phyloP scores from a whole-genome alignment of 1,139 yeast species.

The Protomyces pachydermus region DNA sequence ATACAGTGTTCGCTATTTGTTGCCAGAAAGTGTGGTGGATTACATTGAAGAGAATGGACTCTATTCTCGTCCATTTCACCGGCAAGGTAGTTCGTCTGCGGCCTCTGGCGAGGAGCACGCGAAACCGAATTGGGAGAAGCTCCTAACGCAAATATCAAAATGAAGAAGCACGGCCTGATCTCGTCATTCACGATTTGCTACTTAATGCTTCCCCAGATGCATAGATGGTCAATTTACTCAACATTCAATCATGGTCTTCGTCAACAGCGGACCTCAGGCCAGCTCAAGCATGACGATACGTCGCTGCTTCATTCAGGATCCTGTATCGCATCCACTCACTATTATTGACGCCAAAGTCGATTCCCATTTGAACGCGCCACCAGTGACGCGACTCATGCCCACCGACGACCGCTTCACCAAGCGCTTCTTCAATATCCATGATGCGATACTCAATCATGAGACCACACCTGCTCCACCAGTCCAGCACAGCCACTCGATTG shows the following conservation, averaged over 20 bases:
- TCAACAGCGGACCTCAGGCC: not conserved
- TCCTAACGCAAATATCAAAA: constrained; percentile 17
- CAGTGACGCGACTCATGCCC: constrained; percentile 20
- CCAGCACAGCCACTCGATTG: constrained; percentile 24
- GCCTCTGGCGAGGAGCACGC: not conserved
- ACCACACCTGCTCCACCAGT: constrained; percentile 25
- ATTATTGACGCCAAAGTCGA: constrained; percentile 25
- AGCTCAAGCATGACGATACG: constrained; percentile 18
- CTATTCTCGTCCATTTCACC: constrained; percentile 42
- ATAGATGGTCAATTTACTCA: not conserved
- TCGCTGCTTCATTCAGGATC: constrained; percentile 22
- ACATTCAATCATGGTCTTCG: not conserved
- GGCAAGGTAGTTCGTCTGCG: not conserved
- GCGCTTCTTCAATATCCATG: constrained; percentile 25
- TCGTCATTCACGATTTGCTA: not conserved
- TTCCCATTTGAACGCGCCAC: constrained; percentile 24
- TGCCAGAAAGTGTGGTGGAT: constrained; percentile 91
- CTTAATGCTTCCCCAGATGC: not conserved
- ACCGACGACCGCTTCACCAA: constrained; percentile 25
- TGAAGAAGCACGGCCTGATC: not conserved
- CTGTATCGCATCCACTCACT: constrained; percentile 24
- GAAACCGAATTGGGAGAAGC: constrained; percentile 23
- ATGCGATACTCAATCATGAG: constrained; percentile 25
- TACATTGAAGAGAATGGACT: constrained; percentile 88
- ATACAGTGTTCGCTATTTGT: constrained; percentile 90